These are phyloP conservation scores for Pseudonitzschia delicatissima DNA, from an alignment of 108 stramenopile genomes.

Conservation along the genomic window DNA sequence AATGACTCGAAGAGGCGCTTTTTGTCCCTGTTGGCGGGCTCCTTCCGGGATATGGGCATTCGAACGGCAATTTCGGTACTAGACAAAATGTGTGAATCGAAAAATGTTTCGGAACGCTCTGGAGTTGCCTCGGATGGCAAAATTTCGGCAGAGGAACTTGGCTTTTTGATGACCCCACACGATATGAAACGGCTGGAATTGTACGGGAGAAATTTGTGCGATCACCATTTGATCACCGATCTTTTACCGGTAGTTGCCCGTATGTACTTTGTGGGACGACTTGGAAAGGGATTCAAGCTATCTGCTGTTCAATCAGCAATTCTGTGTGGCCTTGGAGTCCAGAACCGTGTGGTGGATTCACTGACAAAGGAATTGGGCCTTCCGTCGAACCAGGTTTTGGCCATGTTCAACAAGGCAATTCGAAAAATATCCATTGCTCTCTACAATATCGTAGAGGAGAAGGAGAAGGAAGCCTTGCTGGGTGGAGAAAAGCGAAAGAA, in stretches of 20 bases:
- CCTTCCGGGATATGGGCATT: constrained; percentile 86
- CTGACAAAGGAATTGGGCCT: constrained; percentile 80
- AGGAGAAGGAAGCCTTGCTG: constrained; percentile 64
- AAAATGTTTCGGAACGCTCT: constrained; percentile 36
- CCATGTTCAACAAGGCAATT: constrained; percentile 96
- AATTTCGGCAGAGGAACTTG: constrained; percentile 74
- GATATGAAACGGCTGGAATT: constrained; percentile 96
- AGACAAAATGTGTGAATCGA: constrained; percentile 41
- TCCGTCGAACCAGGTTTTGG: constrained; percentile 88
- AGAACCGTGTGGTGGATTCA: constrained; percentile 77
- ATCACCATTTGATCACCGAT: constrained; percentile 97
- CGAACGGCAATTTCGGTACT: constrained; percentile 76
- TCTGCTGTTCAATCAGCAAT: constrained; percentile 89
- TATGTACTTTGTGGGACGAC: constrained; percentile 88
- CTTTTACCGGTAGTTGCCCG: constrained; percentile 85
- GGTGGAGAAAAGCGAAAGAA: constrained; percentile 62
- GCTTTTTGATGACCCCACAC: constrained; percentile 84
- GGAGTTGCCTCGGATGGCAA: constrained; percentile 42
- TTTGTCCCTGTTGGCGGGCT: constrained; percentile 72
- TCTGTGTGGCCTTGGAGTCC: constrained; percentile 87
- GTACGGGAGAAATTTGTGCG: constrained; percentile 96
- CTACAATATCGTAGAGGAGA: constrained; percentile 68
- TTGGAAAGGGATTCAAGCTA: constrained; percentile 70
- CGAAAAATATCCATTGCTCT: constrained; percentile 86
- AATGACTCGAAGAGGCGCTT: constrained; percentile 89